Evolutionary conservation across 1,139 yeast species (phyloP), one percentile per base, ranked within the genome.

Genomic region (Geotrichum siamense): DNA sequence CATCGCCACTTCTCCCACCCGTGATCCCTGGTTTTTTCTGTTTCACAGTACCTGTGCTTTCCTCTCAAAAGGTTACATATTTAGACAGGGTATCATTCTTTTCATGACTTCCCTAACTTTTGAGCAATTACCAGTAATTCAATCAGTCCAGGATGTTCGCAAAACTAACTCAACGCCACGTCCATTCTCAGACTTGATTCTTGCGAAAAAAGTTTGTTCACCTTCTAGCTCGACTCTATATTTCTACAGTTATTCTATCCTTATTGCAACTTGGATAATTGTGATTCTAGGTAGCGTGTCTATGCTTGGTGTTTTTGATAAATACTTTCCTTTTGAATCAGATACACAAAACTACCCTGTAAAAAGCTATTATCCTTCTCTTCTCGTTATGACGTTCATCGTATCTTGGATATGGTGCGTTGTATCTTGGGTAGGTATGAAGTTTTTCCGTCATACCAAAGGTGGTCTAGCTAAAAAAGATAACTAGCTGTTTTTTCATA

Each of bases 321-420:
- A 13, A 21, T 33, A 33, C 37, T 33, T 33, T 33, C 33, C 28
- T 10, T 3, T 35, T 21, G 36, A 22, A 32, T 27, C 33, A 23
- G 20, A 37, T 23, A 26, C 21, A n/a, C 58, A 63, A 12, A 71
- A 68, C 19, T 61, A 59, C 45, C 71, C 71, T 1, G 55, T 63
- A 12, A 59, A 61, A 2, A 58, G 76, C 51, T 70, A 72, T 51
- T 75, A 76, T 52, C 68, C 79, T 1, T 61, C 75, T 38, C 64
- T 74, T 21, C 55, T 75, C 17, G 71, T 79, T 63, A 66, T 81
- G 42, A 65, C 75, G 8, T 51, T 59, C 46, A 76, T 79, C 22
- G 73, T 80, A 5, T 60, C 74, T 1, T 82, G 93, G 91, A 74
- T 83, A 60, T 82, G 93, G 91, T 76, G 86, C 34, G 63, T 79